These are phyloP conservation scores for Phytopythium kandeliae DNA, from an alignment of 352 stramenopile genomes.

Conservation along the genomic window DNA sequence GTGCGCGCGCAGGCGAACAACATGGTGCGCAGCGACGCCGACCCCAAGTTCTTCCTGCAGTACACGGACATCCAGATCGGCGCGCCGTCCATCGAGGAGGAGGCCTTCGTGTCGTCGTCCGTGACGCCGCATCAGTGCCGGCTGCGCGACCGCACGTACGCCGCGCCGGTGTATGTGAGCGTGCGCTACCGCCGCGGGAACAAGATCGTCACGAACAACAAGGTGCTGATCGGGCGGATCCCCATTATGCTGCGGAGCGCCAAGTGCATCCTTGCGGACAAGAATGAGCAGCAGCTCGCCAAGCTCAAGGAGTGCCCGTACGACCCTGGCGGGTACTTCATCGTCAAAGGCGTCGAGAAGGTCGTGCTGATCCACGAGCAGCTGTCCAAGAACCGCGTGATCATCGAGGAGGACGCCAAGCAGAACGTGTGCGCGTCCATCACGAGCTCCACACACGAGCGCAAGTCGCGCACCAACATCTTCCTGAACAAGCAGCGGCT, in stretches of 20 bases:
- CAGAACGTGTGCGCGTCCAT: constrained; percentile 92
- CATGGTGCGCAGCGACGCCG: constrained; percentile 88
- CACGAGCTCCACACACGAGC: constrained; percentile 98
- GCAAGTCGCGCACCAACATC: constrained; percentile 97
- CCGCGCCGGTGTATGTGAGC: constrained; percentile 98
- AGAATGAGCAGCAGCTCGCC: constrained; percentile 92
- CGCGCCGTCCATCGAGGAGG: constrained; percentile 95
- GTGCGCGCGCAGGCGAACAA: constrained; percentile 92
- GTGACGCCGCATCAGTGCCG: constrained; percentile 98
- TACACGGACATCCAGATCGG: constrained; percentile 99
- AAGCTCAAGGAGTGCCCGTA: constrained; percentile 99
- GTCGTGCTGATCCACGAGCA: constrained; percentile 99
- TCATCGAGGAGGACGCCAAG: constrained; percentile 97
- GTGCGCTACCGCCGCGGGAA: constrained; percentile 96
- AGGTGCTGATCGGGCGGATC: constrained; percentile 93
- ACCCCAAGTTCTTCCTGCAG: constrained; percentile 98
- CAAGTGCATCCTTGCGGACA: constrained; percentile 95
- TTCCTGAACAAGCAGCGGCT: constrained; percentile 95
- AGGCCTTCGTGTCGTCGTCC: constrained; percentile 90
- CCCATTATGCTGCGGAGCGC: constrained; percentile 98
- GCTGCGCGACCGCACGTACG: constrained; percentile 98
- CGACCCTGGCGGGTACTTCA: constrained; percentile 99
- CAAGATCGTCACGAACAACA: constrained; percentile 99
- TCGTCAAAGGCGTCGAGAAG: constrained; percentile 98
- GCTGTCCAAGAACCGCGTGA: constrained; percentile 99